These are phyloP conservation scores for Vicia sativa DNA, from an alignment of 306 rosid species.

Conservation along the genomic window DNA sequence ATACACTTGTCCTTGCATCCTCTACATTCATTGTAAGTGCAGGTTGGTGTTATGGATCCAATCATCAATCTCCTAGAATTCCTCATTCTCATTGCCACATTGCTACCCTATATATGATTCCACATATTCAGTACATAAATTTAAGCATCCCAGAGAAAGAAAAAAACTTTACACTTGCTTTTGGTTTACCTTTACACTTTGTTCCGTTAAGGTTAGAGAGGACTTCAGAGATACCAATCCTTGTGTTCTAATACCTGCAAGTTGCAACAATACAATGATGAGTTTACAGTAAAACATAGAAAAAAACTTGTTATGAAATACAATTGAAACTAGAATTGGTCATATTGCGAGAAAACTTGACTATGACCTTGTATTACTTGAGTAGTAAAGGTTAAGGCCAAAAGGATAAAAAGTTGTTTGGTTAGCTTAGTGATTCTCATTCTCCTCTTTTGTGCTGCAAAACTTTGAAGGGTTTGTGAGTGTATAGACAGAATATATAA, in stretches of 20 bases:
- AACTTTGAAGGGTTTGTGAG: too few species aligned
- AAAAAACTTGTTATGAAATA: too few species aligned
- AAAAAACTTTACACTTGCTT: neutral
- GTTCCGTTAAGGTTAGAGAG: conserved; percentile 39
- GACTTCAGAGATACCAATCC: conserved; percentile 37
- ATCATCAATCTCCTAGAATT: conserved; percentile 78
- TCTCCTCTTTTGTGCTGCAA: too few species aligned
- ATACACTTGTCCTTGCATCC: conserved; percentile 84
- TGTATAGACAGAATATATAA: too few species aligned
- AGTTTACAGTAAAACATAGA: too few species aligned
- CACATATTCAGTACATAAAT: conserved; percentile 6
- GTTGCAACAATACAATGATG: too few species aligned
- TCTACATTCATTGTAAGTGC: conserved; percentile 92
- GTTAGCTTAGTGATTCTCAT: too few species aligned
- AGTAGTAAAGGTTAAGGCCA: too few species aligned
- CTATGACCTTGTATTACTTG: too few species aligned
- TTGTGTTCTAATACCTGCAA: conserved; percentile 51
- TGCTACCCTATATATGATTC: conserved; percentile 39
- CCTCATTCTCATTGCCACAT: conserved; percentile 42
- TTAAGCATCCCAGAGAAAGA: neutral
- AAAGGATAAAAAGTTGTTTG: too few species aligned
- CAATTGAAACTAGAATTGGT: too few species aligned
- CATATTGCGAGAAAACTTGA: too few species aligned
- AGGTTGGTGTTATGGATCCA: conserved; percentile 95
- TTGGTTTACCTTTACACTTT: conserved; percentile 50